Evolutionary conservation across 164 flowering plant species (phyloP).

Genomic region (Brasenia schreberi): DNA sequence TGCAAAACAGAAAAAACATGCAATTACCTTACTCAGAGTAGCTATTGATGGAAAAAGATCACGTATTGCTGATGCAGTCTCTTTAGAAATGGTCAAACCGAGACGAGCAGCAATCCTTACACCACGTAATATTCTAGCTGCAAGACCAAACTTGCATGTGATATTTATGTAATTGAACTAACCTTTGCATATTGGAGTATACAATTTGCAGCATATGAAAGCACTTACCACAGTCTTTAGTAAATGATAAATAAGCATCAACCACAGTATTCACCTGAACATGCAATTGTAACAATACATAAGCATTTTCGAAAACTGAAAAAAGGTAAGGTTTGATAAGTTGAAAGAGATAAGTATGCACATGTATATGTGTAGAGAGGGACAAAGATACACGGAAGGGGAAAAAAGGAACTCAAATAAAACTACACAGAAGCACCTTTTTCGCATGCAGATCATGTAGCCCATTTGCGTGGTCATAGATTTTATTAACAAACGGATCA

Average conservation of each 20-base stretch:
- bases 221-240: constrained; percentile 75
- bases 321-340: neutral
- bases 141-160: constrained; percentile 2
- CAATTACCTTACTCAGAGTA: constrained; percentile 42
- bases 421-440: constrained; percentile 33
- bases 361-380: neutral
- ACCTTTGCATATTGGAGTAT: neutral
- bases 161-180: too few relatives aligned
- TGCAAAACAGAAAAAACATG: neutral
- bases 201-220: constrained; percentile 1
- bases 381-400: neutral
- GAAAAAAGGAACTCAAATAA: too few relatives aligned
- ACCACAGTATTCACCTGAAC: constrained; percentile 59
- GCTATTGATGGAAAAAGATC: constrained; percentile 32
- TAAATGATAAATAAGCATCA: constrained; percentile 67
- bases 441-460: constrained; percentile 45
- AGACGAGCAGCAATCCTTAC: constrained; percentile 92
- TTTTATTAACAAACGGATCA: constrained; percentile 49
- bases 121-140: constrained; percentile 91
- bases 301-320: constrained; percentile 1
- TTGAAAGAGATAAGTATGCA: neutral
- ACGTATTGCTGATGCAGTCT: constrained; percentile 51
- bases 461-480: constrained; percentile 71
- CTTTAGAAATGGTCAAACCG: constrained; percentile 52
- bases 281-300: constrained; percentile 4